Evolutionary conservation across 345 rosid genomes (phyloP).

Genomic region (Adansonia digitata): DNA sequence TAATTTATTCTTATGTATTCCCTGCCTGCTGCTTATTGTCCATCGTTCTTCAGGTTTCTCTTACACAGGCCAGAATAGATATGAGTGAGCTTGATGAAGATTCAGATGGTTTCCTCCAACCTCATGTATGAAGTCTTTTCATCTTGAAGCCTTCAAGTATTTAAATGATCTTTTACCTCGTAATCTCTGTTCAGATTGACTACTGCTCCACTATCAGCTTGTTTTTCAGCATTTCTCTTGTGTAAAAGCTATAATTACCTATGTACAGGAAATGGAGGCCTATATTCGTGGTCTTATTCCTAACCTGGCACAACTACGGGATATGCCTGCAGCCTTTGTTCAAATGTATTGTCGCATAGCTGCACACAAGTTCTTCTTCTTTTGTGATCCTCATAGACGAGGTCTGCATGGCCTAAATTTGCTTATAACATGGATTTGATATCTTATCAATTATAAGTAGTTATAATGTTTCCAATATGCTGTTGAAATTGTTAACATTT

Average conservation of each 20-base stretch:
- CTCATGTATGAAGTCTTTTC: constrained; percentile 44
- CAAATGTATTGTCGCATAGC: constrained; percentile 95
- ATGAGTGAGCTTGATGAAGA: constrained; percentile 99
- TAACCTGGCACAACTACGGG: constrained; percentile 88
- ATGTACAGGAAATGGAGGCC: constrained; percentile 85
- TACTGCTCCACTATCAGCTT: background rate
- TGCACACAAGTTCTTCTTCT: constrained; percentile 95
- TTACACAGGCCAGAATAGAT: constrained; percentile 96
- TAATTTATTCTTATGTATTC: background rate
- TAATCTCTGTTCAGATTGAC: background rate
- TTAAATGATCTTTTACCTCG: background rate
- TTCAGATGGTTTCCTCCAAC: constrained; percentile 94
- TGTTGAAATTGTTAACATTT: background rate
- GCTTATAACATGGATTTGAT: background rate
- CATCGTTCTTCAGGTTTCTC: constrained; percentile 66
- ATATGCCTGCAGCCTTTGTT: constrained; percentile 79
- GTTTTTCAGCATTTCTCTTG: background rate
- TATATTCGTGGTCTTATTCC: constrained; percentile 93
- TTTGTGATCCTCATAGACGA: constrained; percentile 96
- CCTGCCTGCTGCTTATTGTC: constrained; percentile 9
- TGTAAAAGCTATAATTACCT: constrained; percentile 4
- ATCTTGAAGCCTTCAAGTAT: background rate
- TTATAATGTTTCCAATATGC: background rate
- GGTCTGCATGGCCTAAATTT: constrained; percentile 36
- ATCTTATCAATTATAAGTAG: background rate